A percentile compares a stretch with the other conserved stretches of the same genome.
These are phyloP conservation scores for Hypoxylon sp. DNA, from an alignment of 2,329 filamentous ascomycete genomes.

Conservation along the genomic window DNA sequence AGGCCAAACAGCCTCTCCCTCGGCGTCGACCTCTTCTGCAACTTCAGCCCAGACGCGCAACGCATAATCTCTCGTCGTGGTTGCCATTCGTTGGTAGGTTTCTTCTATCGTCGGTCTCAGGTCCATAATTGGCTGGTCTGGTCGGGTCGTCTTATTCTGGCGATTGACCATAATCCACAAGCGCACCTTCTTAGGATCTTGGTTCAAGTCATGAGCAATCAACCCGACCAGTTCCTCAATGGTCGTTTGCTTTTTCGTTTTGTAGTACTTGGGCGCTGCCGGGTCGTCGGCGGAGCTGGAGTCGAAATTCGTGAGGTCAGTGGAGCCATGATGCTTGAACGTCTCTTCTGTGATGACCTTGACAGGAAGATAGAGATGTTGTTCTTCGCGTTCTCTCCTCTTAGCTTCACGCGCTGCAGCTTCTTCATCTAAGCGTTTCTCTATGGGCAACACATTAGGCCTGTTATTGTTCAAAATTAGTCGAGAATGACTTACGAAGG, in stretches of 20 bases:
- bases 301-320: constrained; percentile 82
- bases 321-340: constrained; percentile 84
- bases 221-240: constrained; percentile 79
- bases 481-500: constrained; percentile 71
- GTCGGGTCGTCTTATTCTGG: constrained; percentile 95
- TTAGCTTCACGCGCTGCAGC: constrained; percentile 79
- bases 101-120: constrained; percentile 83
- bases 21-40: constrained; percentile 72
- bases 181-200: constrained; percentile 78
- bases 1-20: constrained; percentile 80
- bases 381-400: constrained; percentile 91
- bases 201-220: constrained; percentile 76
- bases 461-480: constrained; percentile 29
- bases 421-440: constrained; percentile 84
- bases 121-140: constrained; percentile 88
- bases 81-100: constrained; percentile 62
- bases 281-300: constrained; percentile 66
- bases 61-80: constrained; percentile 73
- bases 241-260: constrained; percentile 79
- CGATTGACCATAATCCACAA: constrained; percentile 99
- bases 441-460: constrained; percentile 55
- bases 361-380: constrained; percentile 90
- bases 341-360: constrained; percentile 85
- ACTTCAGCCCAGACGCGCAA: constrained; percentile 91
- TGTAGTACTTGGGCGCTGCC: constrained; percentile 78